Evolutionary conservation across 2,329 filamentous ascomycete genomes (phyloP), one percentile per base, ranked within the genome.

Genomic region (Fusarium veterinarium): DNA sequence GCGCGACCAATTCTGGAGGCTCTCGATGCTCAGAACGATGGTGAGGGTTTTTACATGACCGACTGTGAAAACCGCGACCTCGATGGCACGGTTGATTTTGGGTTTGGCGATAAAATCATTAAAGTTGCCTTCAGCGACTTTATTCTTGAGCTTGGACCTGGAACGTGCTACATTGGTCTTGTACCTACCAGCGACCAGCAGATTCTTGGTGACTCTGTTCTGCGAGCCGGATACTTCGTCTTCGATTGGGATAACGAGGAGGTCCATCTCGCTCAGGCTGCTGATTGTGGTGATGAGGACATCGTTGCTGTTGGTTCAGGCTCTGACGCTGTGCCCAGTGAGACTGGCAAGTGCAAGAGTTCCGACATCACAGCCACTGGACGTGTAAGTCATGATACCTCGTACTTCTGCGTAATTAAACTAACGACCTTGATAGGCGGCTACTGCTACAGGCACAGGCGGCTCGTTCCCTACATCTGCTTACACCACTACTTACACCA

Each of bases 71-170:
- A 82, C 40, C 81, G 82, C 13, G 57, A 80, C 8, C 44, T 77
- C 8, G 67, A 74, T 5, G 85, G 84, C 17, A 84, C 81, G 16
- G 79, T 89, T 57, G 82, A 86, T 72, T 89, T 90, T 65, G 81
- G 80, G 41, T 88, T 89, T 42, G 81, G 80, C 28, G 62, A 73
- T 58, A 84, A 81, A 69, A 78, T 77, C 9, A 79, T 89, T 33
- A 78, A 74, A 13, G 85, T 87, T 19, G 79, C 84, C 7, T 80
- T 86, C 20, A 79, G 78, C 65, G 86, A 90, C 71, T 86, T 89
- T 53, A 84, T 89, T 73, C 81, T 88, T 60, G 80, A 86, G 68
- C 83, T 31, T 75, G 81, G 17, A 73, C 80, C 51, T 75, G 76
- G 74, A 17, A 80, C 75, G 44, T 87, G 86, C 78, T 81, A 83